Percentiles rank a stretch among this genome's conserved stretches.
phyloP scores from a whole-genome alignment of 1,284 basidiomycete genomes.

The Mrakiaceae sp. region DNA sequence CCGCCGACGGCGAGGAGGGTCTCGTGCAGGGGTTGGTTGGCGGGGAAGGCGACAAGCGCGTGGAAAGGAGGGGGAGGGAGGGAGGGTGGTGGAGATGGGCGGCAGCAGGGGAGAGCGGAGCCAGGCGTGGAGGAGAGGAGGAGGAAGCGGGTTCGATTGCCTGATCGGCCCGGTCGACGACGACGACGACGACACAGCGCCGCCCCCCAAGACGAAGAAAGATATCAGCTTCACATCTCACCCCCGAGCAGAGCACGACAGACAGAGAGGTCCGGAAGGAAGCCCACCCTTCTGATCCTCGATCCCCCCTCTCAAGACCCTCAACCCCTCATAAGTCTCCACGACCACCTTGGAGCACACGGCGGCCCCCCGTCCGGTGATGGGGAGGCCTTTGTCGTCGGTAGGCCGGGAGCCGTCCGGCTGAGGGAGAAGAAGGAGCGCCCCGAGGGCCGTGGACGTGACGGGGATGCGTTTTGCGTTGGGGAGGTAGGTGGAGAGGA shows the following conservation, averaged over 20 bases:
- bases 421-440: constrained; percentile 22
- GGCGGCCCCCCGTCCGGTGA: constrained; percentile 26
- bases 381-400: not conserved
- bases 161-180: constrained; percentile 17
- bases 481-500: constrained; percentile 26
- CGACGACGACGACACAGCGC: not conserved
- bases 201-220: not conserved
- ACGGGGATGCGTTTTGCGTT: constrained; percentile 23
- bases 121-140: constrained; percentile 19
- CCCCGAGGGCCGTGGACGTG: constrained; percentile 31
- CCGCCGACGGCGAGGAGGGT: no score
- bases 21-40: no score
- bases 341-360: constrained; percentile 30
- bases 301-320: constrained; percentile 28
- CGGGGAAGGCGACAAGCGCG: no score
- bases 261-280: not conserved
- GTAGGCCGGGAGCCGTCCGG: not conserved
- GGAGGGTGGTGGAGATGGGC: no score
- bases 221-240: not conserved
- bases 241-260: not conserved
- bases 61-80: no score
- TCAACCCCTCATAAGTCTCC: constrained; percentile 23
- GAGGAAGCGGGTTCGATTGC: constrained; percentile 35
- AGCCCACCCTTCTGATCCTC: constrained; percentile 29
- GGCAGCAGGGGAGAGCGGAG: no score